Conservation (phyloP, 345 rosid species). For the Bretschneidera sinensis region DNA sequence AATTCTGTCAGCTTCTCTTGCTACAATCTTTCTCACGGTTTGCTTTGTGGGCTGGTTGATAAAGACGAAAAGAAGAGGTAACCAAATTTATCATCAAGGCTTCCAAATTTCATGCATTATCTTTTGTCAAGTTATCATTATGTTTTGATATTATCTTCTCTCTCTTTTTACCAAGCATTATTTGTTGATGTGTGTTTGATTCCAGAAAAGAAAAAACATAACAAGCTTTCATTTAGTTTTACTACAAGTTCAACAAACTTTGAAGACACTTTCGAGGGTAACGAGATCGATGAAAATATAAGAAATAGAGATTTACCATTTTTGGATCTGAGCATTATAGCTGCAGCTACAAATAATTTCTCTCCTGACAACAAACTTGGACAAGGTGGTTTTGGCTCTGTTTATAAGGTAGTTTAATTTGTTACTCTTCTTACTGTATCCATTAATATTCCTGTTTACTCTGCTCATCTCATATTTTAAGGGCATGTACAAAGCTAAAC, state of each 20-base stretch:
- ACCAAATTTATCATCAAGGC: background rate
- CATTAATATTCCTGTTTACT: too few relatives aligned
- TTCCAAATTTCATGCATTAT: background rate
- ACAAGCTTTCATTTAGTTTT: conserved; percentile 11
- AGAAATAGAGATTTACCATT: conserved; percentile 39
- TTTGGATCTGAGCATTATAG: conserved; percentile 41
- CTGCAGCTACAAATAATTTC: conserved; percentile 50
- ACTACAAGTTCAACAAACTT: conserved; percentile 18
- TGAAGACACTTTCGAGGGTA: conserved; percentile 23
- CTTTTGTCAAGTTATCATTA: too few relatives aligned
- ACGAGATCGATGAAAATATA: conserved; percentile 30
- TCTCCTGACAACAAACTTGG: conserved; percentile 53
- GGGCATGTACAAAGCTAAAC: too few relatives aligned
- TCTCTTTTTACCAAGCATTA: too few relatives aligned
- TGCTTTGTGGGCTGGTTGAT: conserved; percentile 13
- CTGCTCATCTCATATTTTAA: too few relatives aligned
- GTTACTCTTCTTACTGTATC: too few relatives aligned
- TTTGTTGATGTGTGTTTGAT: background rate
- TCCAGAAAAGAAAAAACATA: conserved; percentile 23
- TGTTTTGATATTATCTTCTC: too few relatives aligned
- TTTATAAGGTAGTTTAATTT: conserved; percentile 51
- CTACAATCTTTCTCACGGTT: conserved; percentile 15
- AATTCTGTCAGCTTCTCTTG: conserved; percentile 16
- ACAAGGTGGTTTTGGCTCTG: conserved; percentile 70
- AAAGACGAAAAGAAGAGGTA: conserved; percentile 33